Percentiles rank a stretch among this genome's conserved stretches.
Evolutionary conservation across 352 stramenopile species (phyloP).

Genomic region (Pythium rishiriense): DNA sequence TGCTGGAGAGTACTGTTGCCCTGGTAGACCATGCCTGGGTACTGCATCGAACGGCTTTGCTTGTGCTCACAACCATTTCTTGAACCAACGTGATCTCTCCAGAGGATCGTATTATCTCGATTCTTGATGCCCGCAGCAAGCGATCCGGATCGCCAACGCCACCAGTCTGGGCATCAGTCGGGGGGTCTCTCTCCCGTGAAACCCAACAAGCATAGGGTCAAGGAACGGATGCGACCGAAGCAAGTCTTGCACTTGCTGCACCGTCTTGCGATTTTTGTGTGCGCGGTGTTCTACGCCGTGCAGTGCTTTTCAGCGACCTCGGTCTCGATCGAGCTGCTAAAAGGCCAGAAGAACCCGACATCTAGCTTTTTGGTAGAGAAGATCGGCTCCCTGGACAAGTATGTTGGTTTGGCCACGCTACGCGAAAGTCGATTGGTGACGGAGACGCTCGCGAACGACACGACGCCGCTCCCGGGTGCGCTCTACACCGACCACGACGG

Average conservation of each 20-base stretch:
- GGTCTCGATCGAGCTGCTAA: background rate
- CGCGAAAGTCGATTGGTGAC: conserved; percentile 8
- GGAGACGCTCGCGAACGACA: background rate
- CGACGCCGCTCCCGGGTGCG: background rate
- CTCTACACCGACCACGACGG: conserved; percentile 4
- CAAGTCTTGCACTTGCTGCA: conserved; percentile 13
- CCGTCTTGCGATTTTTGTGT: conserved; percentile 13
- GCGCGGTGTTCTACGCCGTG: conserved; percentile 16
- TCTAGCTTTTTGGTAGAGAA: background rate
- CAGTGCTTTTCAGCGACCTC: background rate
- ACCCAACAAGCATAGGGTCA: background rate
- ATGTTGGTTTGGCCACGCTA: background rate
- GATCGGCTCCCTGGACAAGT: background rate
- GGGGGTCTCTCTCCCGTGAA: background rate
- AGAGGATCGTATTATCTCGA: too few relatives aligned
- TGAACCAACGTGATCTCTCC: too few relatives aligned
- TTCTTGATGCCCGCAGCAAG: too few relatives aligned
- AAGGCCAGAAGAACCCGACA: conserved; percentile 1
- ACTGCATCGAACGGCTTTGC: too few relatives aligned
- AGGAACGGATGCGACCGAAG: background rate
- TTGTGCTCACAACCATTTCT: too few relatives aligned
- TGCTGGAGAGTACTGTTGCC: too few relatives aligned
- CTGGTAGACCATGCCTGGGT: too few relatives aligned
- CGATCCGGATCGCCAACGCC: too few relatives aligned
- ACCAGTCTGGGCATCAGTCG: background rate